Evolutionary conservation across 768 basidiomycete species (phyloP), one percentile per base, ranked within the genome.

Genomic region (Tricholoma sp.): DNA sequence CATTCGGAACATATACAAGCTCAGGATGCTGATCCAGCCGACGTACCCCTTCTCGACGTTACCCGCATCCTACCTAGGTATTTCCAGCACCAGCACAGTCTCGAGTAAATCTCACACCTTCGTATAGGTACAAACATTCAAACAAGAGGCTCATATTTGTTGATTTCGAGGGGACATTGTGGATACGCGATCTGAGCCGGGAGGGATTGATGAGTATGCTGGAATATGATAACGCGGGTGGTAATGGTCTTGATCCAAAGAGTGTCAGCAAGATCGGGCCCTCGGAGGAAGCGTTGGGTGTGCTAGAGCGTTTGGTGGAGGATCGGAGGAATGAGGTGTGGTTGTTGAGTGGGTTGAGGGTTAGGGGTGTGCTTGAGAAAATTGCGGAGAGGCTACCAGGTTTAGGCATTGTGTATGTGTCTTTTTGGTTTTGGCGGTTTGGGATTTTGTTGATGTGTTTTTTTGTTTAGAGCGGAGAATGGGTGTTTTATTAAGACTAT

Each of bases 161-260:
- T 24, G 91, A 93, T 66, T 80, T 93, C 45, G 91, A 94, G 66
- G 87, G 86, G 17, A 86, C 86, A 10, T 67, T 94, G n/a, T 91
- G 89, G 88, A 70, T 73, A 56, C 75, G 84, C 4, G 83, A 88
- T 64, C 64, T 81, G 62, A 74, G 78, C 7, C 72, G 76, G 24
- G 70, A 71, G 10, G 76, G 80, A n/a, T 59, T 79, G 24, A 66
- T 67, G 7, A 70, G 70, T 15, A 72, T 72, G 61, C 76, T 78
- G 57, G 70, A 73, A 32, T 74, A 62, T 41, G 58, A 63, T 49
- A 57, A n/a, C 32, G 56, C 53, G 60, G 8, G 4, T 20, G 41
- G 5, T 1, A 7, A 17, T 9, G 17, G 17, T 10, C 41, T 18
- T 18, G 20, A 42, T 42, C 6, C 17, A 4, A 18, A 42, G 7